Percentiles rank a stretch among this genome's conserved stretches.
Conservation (phyloP, 352 stramenopile species). For the Globisporangium barbulae region DNA sequence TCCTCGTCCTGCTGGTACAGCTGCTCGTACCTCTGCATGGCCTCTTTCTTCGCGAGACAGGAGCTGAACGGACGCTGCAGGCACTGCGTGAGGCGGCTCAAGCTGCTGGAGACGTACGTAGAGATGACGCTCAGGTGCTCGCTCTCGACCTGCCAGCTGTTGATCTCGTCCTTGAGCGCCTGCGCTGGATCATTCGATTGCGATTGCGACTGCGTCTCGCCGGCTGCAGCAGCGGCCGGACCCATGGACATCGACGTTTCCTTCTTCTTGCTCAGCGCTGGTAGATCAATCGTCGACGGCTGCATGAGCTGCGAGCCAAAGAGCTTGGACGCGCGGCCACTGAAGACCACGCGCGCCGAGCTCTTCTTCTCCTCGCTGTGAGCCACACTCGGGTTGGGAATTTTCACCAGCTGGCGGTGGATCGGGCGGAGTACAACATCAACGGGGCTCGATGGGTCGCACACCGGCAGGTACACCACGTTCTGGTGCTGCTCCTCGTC, state of each 20-base stretch:
- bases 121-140: constrained; percentile 7
- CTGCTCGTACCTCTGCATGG: constrained; percentile 18
- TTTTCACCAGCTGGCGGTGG: constrained; percentile 39
- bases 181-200: constrained; percentile 19
- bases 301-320: constrained; percentile 66
- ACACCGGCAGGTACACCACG: constrained; percentile 60
- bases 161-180: constrained; percentile 44
- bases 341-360: constrained; percentile 60
- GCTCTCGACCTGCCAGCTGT: constrained; percentile 31
- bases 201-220: constrained; percentile 22
- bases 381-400: constrained; percentile 27
- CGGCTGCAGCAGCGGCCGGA: constrained; percentile 22
- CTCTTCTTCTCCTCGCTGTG: constrained; percentile 22
- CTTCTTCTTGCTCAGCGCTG: constrained; percentile 25
- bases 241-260: constrained; percentile 5
- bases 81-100: constrained; percentile 5
- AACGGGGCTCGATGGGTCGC: constrained; percentile 20
- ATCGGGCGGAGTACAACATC: constrained; percentile 43
- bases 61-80: constrained; percentile 13
- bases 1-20: constrained; percentile 18
- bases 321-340: constrained; percentile 64
- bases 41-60: constrained; percentile 13
- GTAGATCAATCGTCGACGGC: constrained; percentile 55
- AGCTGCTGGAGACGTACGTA: neutral
- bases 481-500: constrained; percentile 41